Evolutionary conservation across 352 stramenopile genomes (phyloP).

Genomic region (Globisporangium paroecandrum): DNA sequence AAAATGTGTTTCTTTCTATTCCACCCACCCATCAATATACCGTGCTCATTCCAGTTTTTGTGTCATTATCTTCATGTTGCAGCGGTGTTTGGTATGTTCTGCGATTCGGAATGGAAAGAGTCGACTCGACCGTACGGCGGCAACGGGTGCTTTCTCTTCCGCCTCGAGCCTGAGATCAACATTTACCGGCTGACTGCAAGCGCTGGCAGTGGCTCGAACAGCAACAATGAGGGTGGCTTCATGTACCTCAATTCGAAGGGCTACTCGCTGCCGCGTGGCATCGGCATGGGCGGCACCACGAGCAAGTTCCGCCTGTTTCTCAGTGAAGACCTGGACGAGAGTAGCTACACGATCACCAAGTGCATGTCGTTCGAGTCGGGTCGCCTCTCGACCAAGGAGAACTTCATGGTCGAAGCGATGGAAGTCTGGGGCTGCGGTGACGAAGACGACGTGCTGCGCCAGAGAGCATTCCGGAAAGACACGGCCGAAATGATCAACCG

Average conservation of each 20-base stretch:
- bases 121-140: constrained; percentile 77
- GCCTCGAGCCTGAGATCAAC: constrained; percentile 53
- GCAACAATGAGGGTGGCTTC: constrained; percentile 36
- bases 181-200: constrained; percentile 54
- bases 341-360: constrained; percentile 75
- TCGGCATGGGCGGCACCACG: constrained; percentile 76
- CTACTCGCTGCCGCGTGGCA: constrained; percentile 60
- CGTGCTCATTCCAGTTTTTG: background rate
- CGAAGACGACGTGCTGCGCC: constrained; percentile 42
- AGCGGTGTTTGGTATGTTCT: constrained; percentile 87
- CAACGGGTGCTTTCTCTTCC: constrained; percentile 81
- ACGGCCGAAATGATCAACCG: constrained; percentile 80
- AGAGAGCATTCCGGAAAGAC: constrained; percentile 70
- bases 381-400: constrained; percentile 46
- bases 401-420: constrained; percentile 64
- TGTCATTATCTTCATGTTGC: background rate
- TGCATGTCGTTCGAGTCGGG: constrained; percentile 71
- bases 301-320: constrained; percentile 77
- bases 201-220: constrained; percentile 27
- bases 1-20: background rate
- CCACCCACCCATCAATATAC: background rate
- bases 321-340: constrained; percentile 82
- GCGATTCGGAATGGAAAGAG: constrained; percentile 83
- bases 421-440: constrained; percentile 82
- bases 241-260: constrained; percentile 90